Evolutionary conservation across 163 green algal genomes (phyloP).

Genomic region (Trebouxiophyceae sp.): DNA sequence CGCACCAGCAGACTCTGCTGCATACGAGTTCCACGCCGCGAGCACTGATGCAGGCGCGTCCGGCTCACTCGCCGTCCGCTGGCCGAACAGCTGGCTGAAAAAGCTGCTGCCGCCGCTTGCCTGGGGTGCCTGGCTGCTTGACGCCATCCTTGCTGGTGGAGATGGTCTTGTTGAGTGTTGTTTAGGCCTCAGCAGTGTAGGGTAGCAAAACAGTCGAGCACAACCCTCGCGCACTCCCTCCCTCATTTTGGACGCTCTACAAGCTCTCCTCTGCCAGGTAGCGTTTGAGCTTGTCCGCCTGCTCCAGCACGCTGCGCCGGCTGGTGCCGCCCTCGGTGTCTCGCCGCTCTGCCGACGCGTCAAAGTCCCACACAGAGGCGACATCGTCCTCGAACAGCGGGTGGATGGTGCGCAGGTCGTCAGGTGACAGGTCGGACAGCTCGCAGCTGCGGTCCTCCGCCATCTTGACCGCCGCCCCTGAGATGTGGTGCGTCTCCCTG

Average conservation of each 20-base stretch:
- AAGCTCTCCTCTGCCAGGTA: conserved; percentile 40
- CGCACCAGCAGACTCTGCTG: conserved; percentile 9
- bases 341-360: conserved; percentile 69
- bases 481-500: conserved; percentile 88
- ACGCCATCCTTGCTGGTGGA: too few species aligned
- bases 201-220: too few species aligned
- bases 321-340: conserved; percentile 91
- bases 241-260: too few species aligned
- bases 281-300: conserved; percentile 68
- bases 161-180: too few species aligned
- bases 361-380: conserved; percentile 23
- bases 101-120: too few species aligned
- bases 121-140: too few species aligned
- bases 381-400: conserved; percentile 61
- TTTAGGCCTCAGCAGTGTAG: too few species aligned
- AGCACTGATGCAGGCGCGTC: conserved; percentile 39
- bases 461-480: conserved; percentile 86
- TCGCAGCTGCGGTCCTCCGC: conserved; percentile 72
- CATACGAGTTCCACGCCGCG: conserved; percentile 55
- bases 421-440: conserved; percentile 68
- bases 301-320: conserved; percentile 81
- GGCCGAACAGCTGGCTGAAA: conserved; percentile 10
- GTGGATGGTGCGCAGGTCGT: conserved; percentile 79
- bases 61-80: conserved; percentile 13
- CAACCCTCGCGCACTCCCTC: too few species aligned